Evolutionary conservation across 495 filamentous ascomycete species (phyloP), one percentile per base, ranked within the genome.

Genomic region (Neohortaea acidophila): DNA sequence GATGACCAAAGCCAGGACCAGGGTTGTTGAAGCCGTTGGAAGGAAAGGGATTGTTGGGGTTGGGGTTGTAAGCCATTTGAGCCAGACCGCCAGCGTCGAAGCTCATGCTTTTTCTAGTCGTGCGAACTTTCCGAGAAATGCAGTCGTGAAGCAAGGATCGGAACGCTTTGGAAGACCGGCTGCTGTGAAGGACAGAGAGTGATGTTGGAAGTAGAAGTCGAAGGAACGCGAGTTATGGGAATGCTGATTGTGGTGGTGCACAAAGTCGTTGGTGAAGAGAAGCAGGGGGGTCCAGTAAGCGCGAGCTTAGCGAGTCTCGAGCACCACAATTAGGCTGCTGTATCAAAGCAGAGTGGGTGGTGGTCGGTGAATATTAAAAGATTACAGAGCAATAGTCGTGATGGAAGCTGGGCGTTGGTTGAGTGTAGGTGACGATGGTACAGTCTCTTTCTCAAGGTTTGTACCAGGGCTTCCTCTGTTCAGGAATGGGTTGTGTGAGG

Each of bases 21-120:
- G 83, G 77, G 57, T 79, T 73, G 42, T 77, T 79, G 52, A 89
- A 63, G 47, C 66, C 67, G 44, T 52, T 54, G 56, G 73, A 75
- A 63, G 72, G 66, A 49, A 66, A 64, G 57, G 73, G 79, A 59
- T 70, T 71, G 39, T 38, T 37, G 48, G 54, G 53, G 65, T 80
- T 79, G 48, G 50, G 53, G 65, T 81, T 79, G 71, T 87, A 91
- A 60, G 83, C 79, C 91, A 97, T 96, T 69, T 93, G 89, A 85
- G 87, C 79, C 70, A 94, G 83, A 85, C 85, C 84, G 72, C 86
- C 89, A 72, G 86, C 75, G 85, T 93, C 79, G 75, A 93, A 89
- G 70, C 79, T 84, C 81, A 77, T 66, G 41, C 45, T 67, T 43
- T 49, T 45, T 28, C 23, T 43, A 21, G 45, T 43, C 26, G 34